phyloP scores from a whole-genome alignment of 176 grass and related monocot genomes.

The Thinopyrum elongatum region DNA sequence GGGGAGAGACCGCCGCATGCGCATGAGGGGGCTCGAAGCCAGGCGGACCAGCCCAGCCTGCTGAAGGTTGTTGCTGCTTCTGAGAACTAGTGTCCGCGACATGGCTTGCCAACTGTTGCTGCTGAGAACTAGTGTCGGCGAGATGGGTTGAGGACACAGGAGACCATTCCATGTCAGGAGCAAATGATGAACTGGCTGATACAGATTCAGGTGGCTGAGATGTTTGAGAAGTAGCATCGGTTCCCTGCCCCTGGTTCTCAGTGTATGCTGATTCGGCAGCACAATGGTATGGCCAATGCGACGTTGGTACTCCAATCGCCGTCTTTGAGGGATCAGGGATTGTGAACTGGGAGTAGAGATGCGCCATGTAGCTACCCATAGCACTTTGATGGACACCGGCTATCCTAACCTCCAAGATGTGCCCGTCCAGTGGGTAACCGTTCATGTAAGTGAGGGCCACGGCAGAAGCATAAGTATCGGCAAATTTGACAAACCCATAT shows the following conservation, averaged over 20 bases:
- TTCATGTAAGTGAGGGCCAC: constrained; percentile 43
- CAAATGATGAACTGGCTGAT: background rate
- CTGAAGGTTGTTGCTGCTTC: background rate
- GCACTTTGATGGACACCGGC: background rate
- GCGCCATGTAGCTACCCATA: constrained; percentile 27
- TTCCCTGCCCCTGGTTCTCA: background rate
- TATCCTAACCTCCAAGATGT: constrained; percentile 48
- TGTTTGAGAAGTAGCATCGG: constrained; percentile 28
- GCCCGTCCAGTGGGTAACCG: constrained; percentile 48
- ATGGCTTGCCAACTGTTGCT: too few relatives aligned
- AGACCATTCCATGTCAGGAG: constrained; percentile 21
- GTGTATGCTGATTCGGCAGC: background rate
- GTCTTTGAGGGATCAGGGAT: background rate
- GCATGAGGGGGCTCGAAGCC: constrained; percentile 38
- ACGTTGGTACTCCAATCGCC: constrained; percentile 34
- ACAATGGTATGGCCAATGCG: constrained; percentile 21
- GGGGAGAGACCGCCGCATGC: background rate
- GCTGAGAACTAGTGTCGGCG: too few relatives aligned
- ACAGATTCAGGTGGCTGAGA: constrained; percentile 24
- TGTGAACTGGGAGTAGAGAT: constrained; percentile 29
- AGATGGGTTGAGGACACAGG: background rate
- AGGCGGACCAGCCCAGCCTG: constrained; percentile 41
- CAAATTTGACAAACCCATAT: constrained; percentile 69
- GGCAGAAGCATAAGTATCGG: constrained; percentile 45
- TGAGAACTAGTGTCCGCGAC: too few relatives aligned